phyloP scores from a whole-genome alignment of 441 rosid species.

The Aquilaria agallochum region DNA sequence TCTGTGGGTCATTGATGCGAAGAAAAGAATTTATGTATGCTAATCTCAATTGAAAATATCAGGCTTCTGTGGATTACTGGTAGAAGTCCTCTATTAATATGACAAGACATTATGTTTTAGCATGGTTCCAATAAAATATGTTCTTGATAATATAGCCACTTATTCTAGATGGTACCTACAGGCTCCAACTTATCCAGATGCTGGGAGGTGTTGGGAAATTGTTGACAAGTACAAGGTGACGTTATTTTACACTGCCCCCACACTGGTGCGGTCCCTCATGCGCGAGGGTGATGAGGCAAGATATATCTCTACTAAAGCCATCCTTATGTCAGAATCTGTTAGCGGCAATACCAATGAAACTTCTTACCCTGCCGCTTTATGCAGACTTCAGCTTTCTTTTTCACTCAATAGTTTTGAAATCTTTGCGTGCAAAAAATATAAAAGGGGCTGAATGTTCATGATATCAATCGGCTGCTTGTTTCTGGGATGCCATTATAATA shows the following conservation, averaged over 20 bases:
- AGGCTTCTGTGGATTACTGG: too few relatives aligned
- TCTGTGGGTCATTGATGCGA: too few relatives aligned
- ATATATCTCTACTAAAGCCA: conserved; percentile 13
- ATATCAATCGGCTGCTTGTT: conserved; percentile 3
- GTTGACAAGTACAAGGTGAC: conserved; percentile 96
- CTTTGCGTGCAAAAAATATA: conserved; percentile 2
- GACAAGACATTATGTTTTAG: too few relatives aligned
- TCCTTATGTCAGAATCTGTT: conserved; percentile 10
- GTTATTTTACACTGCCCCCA: conserved; percentile 94
- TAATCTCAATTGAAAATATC: too few relatives aligned
- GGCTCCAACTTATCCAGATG: conserved; percentile 93
- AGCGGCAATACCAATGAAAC: too few relatives aligned
- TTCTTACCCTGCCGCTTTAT: too few relatives aligned
- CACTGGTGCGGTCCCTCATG: conserved; percentile 98
- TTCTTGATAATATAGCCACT: conserved; percentile 14
- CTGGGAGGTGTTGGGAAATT: conserved; percentile 97
- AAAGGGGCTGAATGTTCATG: conserved; percentile 12
- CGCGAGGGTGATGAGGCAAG: conserved; percentile 84
- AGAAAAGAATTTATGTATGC: too few relatives aligned
- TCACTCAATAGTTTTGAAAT: neutral
- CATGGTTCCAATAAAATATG: conserved; percentile 14
- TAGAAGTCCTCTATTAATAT: too few relatives aligned
- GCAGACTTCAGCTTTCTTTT: too few relatives aligned
- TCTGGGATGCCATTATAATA: conserved; percentile 5
- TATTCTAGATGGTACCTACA: conserved; percentile 30